Conservation (phyloP, 352 stramenopile genomes). For the Phytophthora uliginosa region DNA sequence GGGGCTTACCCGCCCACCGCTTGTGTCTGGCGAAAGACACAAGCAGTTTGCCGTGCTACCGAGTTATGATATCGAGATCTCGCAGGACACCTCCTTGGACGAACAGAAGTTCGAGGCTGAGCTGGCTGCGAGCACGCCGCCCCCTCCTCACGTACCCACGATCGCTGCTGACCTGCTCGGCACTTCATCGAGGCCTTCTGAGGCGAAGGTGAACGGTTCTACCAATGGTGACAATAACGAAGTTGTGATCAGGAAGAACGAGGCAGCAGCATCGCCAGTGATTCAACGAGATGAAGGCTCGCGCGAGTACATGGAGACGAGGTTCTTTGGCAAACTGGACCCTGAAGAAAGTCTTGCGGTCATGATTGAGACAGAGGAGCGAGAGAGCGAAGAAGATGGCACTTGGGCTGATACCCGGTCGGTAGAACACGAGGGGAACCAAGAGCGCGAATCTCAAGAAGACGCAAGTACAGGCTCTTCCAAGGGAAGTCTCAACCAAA, state of each 20-base stretch:
- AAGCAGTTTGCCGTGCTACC: conserved; percentile 56
- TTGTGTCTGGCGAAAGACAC: conserved; percentile 55
- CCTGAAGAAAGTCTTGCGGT: conserved; percentile 40
- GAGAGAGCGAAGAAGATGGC: conserved; percentile 15
- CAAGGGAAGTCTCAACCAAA: conserved; percentile 4
- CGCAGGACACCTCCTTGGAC: conserved; percentile 13
- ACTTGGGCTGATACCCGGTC: conserved; percentile 7
- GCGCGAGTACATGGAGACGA: conserved; percentile 21
- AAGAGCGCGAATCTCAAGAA: conserved; percentile 12
- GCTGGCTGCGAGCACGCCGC: conserved; percentile 58
- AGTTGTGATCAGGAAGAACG: background rate
- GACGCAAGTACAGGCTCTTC: background rate
- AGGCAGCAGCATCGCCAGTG: conserved; percentile 2
- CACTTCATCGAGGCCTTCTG: background rate
- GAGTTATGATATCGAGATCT: conserved; percentile 35
- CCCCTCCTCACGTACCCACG: conserved; percentile 56
- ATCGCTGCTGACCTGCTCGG: conserved; percentile 50
- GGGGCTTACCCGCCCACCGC: conserved; percentile 49
- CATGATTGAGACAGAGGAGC: conserved; percentile 32
- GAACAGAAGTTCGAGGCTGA: conserved; percentile 67
- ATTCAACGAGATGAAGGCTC: conserved; percentile 9
- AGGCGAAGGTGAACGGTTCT: conserved; percentile 1
- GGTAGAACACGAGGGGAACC: conserved; percentile 16
- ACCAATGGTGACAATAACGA: conserved; percentile 13
- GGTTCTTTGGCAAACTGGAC: conserved; percentile 37